A percentile compares a stretch with the other conserved stretches of the same genome.
Evolutionary conservation across 148 eudicot genomes (phyloP).

Genomic region (Amaranthus cruentus): DNA sequence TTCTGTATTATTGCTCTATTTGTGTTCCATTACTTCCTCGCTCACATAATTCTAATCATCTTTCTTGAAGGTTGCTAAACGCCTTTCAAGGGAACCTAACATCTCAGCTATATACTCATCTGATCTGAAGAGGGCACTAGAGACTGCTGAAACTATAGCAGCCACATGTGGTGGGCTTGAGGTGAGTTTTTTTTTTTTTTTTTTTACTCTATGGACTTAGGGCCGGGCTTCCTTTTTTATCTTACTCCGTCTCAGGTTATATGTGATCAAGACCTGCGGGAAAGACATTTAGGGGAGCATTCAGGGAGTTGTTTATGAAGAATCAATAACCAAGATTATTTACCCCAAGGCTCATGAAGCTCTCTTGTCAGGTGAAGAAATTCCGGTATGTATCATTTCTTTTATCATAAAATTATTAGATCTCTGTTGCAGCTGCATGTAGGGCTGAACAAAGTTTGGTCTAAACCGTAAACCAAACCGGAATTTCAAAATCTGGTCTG

Average conservation of each 20-base stretch:
- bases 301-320: constrained; percentile 59
- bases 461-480: too few species aligned
- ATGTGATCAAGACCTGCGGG: constrained; percentile 59
- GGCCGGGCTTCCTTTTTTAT: not conserved
- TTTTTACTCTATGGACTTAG: too few species aligned
- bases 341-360: constrained; percentile 58
- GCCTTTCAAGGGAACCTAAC: constrained; percentile 59
- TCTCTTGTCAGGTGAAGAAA: constrained; percentile 45
- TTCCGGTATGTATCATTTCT: constrained; percentile 48
- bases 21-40: not conserved
- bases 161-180: constrained; percentile 22
- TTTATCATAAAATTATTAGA: too few species aligned
- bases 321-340: constrained; percentile 35
- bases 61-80: constrained; percentile 53
- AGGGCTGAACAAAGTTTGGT: too few species aligned
- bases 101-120: constrained; percentile 75
- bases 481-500: too few species aligned
- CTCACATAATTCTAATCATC: not conserved
- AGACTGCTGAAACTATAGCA: constrained; percentile 75
- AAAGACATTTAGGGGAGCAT: constrained; percentile 87
- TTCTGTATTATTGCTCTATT: not conserved
- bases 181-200: too few species aligned
- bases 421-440: too few species aligned
- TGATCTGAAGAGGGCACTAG: constrained; percentile 73
- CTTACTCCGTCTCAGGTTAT: constrained; percentile 43